Base-by-base conservation (phyloP, 163 green algal species). In the Volvox carteri region DNA sequence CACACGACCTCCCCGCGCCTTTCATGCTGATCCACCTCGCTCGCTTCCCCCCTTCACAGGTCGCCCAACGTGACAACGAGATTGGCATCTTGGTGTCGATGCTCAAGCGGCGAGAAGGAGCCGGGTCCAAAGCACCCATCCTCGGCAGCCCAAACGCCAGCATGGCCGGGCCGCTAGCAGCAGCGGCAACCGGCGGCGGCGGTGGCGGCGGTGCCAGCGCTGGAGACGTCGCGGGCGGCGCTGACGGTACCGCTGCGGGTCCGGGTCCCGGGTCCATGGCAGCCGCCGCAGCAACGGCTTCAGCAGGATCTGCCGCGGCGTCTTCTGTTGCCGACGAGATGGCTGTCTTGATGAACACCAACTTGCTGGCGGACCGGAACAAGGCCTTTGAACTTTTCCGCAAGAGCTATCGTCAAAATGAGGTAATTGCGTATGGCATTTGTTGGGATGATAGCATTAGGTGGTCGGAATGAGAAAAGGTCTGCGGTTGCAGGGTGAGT, bases 371-470 rank as follows among this genome's bases (percentile, higher is more conserved):
- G 14, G 96, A 98, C 87, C 91, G 96, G 23, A 95, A 95, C 84
- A 95, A 95, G 72, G 95, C 95, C 56, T 98, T 98, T 93, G 95
- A 98, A 81, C 90, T 97, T 74, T 98, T 97, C 75, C 91, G 95
- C 4, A 96, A 95, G 90, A 96, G 90, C 90, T 97, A 97, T 85
- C 86, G 91, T 0, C 94, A 96, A 70, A 96, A 97, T 80, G 93
- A 97, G 87, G 94, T 93, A 41, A 65, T 23, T 18, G n/a, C n/a
- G n/a, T n/a, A n/a, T n/a, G n/a, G n/a, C n/a, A n/a, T n/a, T n/a
- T n/a, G n/a, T n/a, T n/a, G n/a, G n/a, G n/a, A n/a, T n/a, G n/a
- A n/a, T n/a, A n/a, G n/a, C n/a, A n/a, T n/a, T n/a, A n/a, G n/a
- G n/a, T n/a, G n/a, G n/a, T n/a, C n/a, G n/a, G n/a, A n/a, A n/a